Evolutionary conservation across 345 rosid genomes (phyloP), one percentile per base, ranked within the genome.

Genomic region (Noccaea caerulescens): DNA sequence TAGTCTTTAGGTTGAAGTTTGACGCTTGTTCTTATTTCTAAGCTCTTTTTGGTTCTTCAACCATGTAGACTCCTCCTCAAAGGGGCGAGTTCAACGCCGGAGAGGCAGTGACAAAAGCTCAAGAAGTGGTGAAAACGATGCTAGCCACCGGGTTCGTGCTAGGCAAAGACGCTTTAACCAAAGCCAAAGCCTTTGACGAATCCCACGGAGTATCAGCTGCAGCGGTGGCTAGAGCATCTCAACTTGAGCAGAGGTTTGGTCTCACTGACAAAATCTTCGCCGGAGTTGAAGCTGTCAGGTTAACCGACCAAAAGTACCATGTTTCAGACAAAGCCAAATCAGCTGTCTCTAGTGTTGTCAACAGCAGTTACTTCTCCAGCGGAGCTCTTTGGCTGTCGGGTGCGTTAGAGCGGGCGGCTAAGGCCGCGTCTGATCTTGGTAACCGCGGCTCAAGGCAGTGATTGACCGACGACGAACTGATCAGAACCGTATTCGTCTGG

Each of bases 301-400:
- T 87, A 1, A 81, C 85, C 56, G 85, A 91, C 32, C 77, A 85
- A 50, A 89, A 62, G 83, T 87, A 84, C 82, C 88, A 82, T 12
- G 89, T 91, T 42, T 81, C 86, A 0, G 90, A 86, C 50, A 78
- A 46, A 60, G 90, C 93, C 1, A 83, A 72, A 78, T 84, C 90
- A 68, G 93, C 95, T n/a, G 79, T 84, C 2, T 83, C 85, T 0
- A 76, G 82, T 14, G 85, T 91, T 62, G 83, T 86, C 53, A 86
- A 82, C 68, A 91, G 96, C 74, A 78, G 88, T 82, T 87, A 88
- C 82, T 87, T 91, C 77, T 80, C 96, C 5, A 86, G 55, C 64
- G 96, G 96, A 59, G 93, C 96, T 59, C 75, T 87, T 25, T 91
- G 96, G 96, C 44, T 91, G 3, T 91, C 96, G 0, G 88, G 72